Evolutionary conservation across 192 early-diverging fungal species (phyloP), one percentile per base, ranked within the genome.

Genomic region (Coemansia sp.): DNA sequence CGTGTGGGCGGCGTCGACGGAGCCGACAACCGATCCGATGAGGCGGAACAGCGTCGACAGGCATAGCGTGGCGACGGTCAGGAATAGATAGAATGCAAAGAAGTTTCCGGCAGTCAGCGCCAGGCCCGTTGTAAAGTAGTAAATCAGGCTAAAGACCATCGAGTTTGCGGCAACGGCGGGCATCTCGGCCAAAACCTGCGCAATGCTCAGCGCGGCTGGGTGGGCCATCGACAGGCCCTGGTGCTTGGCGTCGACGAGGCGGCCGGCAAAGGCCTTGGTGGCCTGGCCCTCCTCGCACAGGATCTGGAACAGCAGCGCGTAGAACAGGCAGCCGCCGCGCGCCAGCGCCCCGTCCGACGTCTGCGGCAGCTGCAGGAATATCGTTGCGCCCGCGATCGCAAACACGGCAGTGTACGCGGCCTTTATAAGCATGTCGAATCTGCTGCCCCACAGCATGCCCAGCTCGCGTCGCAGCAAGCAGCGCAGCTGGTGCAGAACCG

Each of bases 251-350:
- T 88, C 67, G 40, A 92, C 83, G 18, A 85, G 79, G 40, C 90
- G 87, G 25, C 89, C 88, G 30, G 81, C 77, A 62, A 94, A 80
- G 51, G 86, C 82, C 56, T 81, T 77, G 46, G 89, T 86, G 28
- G 91, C 70, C 55, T 88, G 84, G 14, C 87, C 78, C 51, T 91
- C 82, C 19, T 88, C 86, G 18, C 86, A 81, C 40, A 89, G 77
- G 52, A 84, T 81, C 67, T 85, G 86, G 78, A 89, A 89, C 47
- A 89, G 61, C 5, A 88, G 77, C 29, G 79, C 85, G 64, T 87
- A 89, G 64, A 91, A 94, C 23, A 94, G 68, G 14, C 85, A 84
- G 65, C 89, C 88, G 48, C 92, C 89, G 46, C 92, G 85, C 27
- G 89, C 83, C 71, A 91, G 91, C 54, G 90, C 87, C 22, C 90